Evolutionary conservation across 1,284 basidiomycete species (phyloP).

Genomic region (Ustanciosporium gigantosporum): DNA sequence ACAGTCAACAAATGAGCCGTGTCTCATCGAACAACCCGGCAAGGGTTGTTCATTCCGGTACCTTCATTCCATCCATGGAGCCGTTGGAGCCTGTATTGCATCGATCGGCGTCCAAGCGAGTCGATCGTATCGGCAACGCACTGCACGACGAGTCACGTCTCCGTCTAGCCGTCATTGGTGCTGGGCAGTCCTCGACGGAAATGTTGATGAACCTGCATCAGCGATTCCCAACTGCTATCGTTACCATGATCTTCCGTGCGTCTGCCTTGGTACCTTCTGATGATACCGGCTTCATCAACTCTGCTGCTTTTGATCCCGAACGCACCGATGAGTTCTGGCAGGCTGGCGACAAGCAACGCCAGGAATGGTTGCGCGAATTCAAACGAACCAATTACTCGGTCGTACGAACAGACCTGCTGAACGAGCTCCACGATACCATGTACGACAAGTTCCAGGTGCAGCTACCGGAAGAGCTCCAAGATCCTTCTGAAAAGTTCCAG

Average conservation of each 20-base stretch:
- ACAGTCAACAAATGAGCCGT: slow-evolving; percentile 11
- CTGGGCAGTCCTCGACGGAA: slow-evolving; percentile 57
- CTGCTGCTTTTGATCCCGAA: slow-evolving; percentile 57
- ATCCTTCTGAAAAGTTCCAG: slow-evolving; percentile 26
- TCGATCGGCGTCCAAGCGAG: slow-evolving; percentile 9
- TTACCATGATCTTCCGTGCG: slow-evolving; percentile 57
- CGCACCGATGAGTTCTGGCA: slow-evolving; percentile 58
- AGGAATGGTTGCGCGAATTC: slow-evolving; percentile 52
- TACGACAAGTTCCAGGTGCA: slow-evolving; percentile 52
- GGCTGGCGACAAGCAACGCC: slow-evolving; percentile 38
- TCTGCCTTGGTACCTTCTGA: slow-evolving; percentile 57
- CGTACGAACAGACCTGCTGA: slow-evolving; percentile 50
- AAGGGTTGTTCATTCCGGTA: slow-evolving; percentile 52
- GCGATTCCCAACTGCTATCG: slow-evolving; percentile 52
- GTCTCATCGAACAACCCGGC: slow-evolving; percentile 4
- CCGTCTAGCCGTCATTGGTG: slow-evolving; percentile 55
- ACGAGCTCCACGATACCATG: slow-evolving; percentile 50
- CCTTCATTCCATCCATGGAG: slow-evolving; percentile 50
- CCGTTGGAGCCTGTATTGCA: slow-evolving; percentile 42
- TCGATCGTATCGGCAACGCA: slow-evolving; percentile 1
- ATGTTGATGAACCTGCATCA: slow-evolving; percentile 54
- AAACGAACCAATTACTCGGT: slow-evolving; percentile 60
- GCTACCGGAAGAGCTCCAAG: slow-evolving; percentile 49
- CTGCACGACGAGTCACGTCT: slow-evolving; percentile 25
- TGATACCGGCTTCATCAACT: slow-evolving; percentile 58